Percentiles rank a stretch among this genome's conserved stretches.
Conservation (phyloP, 495 filamentous ascomycete species). For the Aspergillus coremiiformis region DNA sequence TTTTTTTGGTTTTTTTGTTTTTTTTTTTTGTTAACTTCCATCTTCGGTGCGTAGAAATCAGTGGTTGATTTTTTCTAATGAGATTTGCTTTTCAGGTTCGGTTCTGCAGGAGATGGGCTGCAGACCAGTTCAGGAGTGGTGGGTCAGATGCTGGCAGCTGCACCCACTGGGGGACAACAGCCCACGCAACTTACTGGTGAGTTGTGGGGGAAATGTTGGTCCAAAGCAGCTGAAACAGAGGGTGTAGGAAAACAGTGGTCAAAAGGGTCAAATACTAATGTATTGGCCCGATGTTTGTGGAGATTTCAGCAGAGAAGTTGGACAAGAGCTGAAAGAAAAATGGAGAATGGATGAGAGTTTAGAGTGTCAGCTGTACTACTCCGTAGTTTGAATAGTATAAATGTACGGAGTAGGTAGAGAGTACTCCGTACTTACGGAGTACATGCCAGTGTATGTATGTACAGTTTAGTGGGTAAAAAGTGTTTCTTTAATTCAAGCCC, state of each 20-base stretch:
- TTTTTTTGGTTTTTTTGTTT: neutral
- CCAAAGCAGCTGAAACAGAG: slow-evolving; percentile 13
- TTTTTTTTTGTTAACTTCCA: neutral
- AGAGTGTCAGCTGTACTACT: too few species aligned
- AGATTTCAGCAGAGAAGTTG: neutral
- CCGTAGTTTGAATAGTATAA: too few species aligned
- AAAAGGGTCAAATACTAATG: neutral
- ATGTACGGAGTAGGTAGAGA: too few species aligned
- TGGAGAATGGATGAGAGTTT: neutral
- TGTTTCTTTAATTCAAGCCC: neutral
- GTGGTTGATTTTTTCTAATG: slow-evolving; percentile 5
- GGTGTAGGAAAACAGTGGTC: neutral
- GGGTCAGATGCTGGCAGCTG: slow-evolving; percentile 28
- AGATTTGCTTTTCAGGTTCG: slow-evolving; percentile 13
- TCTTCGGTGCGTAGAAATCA: neutral
- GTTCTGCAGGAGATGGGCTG: slow-evolving; percentile 17
- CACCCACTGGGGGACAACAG: slow-evolving; percentile 25
- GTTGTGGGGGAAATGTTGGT: slow-evolving; percentile 17
- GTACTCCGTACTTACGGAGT: too few species aligned
- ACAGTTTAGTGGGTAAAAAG: neutral
- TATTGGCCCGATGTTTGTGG: neutral
- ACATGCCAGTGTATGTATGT: too few species aligned
- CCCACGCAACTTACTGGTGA: slow-evolving; percentile 4
- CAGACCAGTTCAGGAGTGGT: slow-evolving; percentile 35
- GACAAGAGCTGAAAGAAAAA: slow-evolving; percentile 8